Conservation (phyloP, 768 basidiomycete species). For the Paxillus rubicundulus region DNA sequence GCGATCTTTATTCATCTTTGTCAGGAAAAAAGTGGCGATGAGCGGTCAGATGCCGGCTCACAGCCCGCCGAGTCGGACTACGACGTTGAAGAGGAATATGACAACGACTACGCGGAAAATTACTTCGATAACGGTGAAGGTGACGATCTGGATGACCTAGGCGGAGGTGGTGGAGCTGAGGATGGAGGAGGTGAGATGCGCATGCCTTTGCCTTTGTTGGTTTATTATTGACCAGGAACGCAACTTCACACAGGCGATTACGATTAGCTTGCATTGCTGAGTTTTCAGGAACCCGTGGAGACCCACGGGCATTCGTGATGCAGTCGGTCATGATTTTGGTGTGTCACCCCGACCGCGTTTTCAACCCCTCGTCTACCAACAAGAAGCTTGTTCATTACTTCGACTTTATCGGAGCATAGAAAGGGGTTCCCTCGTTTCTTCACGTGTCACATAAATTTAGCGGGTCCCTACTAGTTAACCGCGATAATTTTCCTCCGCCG, state of each 20-base stretch:
- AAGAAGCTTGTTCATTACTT: no score
- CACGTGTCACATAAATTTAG: no score
- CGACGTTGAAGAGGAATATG: conserved; percentile 87
- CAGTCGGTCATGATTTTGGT: no score
- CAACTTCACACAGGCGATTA: conserved; percentile 16
- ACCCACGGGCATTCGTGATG: no score
- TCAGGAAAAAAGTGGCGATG: conserved; percentile 71
- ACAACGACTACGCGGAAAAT: conserved; percentile 88
- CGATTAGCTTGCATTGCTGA: conserved; percentile 18
- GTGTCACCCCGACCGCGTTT: no score
- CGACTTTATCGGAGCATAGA: no score
- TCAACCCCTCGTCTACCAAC: no score
- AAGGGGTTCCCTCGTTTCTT: no score
- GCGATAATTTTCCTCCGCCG: no score
- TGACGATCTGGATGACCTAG: conserved; percentile 76
- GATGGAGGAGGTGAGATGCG: conserved; percentile 51
- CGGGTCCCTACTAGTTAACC: no score
- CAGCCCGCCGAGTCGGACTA: conserved; percentile 70
- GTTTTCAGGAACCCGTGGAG: no score
- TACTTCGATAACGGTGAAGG: conserved; percentile 90
- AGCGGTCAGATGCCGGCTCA: conserved; percentile 65
- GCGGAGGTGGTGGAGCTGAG: conserved; percentile 63
- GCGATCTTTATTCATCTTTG: background rate
- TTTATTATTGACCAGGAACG: background rate
- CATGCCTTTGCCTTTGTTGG: background rate